Conservation (phyloP, 2,329 filamentous ascomycete genomes). For the Dichotomopilus funicola region DNA sequence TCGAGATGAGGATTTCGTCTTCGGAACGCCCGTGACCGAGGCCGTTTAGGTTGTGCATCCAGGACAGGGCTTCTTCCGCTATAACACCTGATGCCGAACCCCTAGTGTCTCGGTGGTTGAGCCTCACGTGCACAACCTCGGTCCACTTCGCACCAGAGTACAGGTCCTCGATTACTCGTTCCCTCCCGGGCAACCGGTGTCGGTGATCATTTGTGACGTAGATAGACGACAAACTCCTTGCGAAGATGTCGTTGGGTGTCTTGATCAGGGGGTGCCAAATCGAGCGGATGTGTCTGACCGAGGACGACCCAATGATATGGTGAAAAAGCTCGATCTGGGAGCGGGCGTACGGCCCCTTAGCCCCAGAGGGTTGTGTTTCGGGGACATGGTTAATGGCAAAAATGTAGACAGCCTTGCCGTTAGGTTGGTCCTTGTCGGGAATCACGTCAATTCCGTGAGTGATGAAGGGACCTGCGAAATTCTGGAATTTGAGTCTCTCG, state of each 20-base stretch:
- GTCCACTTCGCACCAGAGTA: slow-evolving; percentile 41
- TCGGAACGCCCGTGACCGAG: slow-evolving; percentile 41
- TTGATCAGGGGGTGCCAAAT: slow-evolving; percentile 45
- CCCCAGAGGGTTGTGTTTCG: slow-evolving; percentile 34
- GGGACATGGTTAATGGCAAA: slow-evolving; percentile 55
- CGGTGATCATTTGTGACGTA: slow-evolving; percentile 56
- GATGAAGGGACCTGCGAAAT: slow-evolving; percentile 47
- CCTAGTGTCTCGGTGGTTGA: slow-evolving; percentile 22
- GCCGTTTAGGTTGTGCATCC: slow-evolving; percentile 51
- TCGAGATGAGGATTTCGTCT: slow-evolving; percentile 38
- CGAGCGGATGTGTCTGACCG: slow-evolving; percentile 43
- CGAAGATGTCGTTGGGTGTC: slow-evolving; percentile 55
- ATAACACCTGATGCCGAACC: slow-evolving; percentile 32
- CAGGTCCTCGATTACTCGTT: slow-evolving; percentile 43
- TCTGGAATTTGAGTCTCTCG: slow-evolving; percentile 40
- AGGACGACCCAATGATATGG: slow-evolving; percentile 39
- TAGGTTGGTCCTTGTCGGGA: slow-evolving; percentile 36
- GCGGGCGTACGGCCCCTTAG: slow-evolving; percentile 33
- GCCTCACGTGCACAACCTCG: slow-evolving; percentile 39
- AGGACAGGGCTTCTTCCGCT: slow-evolving; percentile 37
- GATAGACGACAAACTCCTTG: slow-evolving; percentile 40
- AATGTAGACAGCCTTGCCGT: slow-evolving; percentile 45
- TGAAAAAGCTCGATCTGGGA: slow-evolving; percentile 55
- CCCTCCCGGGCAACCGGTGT: slow-evolving; percentile 39
- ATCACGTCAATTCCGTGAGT: slow-evolving; percentile 57